phyloP scores from a whole-genome alignment of 768 basidiomycete species.

The Russula abietina region DNA sequence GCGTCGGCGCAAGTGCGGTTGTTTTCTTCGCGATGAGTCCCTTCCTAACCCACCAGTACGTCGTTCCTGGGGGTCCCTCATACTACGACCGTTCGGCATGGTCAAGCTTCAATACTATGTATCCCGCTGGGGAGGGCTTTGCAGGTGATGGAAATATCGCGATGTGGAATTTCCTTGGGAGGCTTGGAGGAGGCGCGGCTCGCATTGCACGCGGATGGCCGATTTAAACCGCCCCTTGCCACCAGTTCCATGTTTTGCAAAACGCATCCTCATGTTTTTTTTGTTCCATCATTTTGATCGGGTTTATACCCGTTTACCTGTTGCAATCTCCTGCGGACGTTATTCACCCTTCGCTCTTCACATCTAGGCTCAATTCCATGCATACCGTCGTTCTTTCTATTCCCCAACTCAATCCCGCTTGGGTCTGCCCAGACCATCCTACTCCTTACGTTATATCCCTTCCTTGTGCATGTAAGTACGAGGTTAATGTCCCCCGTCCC shows the following conservation, averaged over 20 bases:
- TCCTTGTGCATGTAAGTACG: background rate
- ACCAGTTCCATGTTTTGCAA: background rate
- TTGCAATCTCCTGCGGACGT: background rate
- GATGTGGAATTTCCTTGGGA: constrained; percentile 64
- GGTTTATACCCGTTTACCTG: constrained; percentile 5
- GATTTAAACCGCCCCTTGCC: constrained; percentile 36
- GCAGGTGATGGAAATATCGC: constrained; percentile 47
- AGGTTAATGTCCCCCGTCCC: background rate
- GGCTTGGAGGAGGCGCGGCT: constrained; percentile 70
- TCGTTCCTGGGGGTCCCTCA: constrained; percentile 59
- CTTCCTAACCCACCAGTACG: constrained; percentile 49
- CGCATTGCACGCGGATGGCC: constrained; percentile 75
- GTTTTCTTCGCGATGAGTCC: constrained; percentile 58
- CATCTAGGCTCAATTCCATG: background rate
- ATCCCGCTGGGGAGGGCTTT: constrained; percentile 67
- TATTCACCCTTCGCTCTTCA: background rate
- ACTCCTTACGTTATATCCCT: background rate
- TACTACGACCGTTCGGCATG: constrained; percentile 75
- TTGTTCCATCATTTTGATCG: background rate
- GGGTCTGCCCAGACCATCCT: background rate
- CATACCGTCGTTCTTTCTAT: background rate
- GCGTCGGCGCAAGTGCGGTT: constrained; percentile 56
- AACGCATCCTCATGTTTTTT: background rate
- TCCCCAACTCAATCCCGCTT: background rate
- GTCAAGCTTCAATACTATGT: constrained; percentile 71